These are phyloP conservation scores for Phytophthora hibernalis DNA, from an alignment of 352 stramenopile genomes.

Conservation along the genomic window DNA sequence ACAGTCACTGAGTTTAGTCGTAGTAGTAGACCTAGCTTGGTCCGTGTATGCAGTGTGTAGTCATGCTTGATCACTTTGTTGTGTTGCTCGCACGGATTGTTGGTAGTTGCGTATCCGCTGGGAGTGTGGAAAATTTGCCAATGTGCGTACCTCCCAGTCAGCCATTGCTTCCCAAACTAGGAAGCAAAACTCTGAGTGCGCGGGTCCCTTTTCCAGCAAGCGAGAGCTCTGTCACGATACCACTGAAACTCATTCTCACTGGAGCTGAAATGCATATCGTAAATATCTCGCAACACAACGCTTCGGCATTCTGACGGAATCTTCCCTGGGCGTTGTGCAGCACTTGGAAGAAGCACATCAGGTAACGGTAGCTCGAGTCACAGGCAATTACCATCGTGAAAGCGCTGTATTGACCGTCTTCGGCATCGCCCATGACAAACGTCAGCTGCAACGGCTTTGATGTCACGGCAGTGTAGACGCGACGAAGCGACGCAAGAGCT, in stretches of 20 bases:
- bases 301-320: background rate
- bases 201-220: background rate
- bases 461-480: background rate
- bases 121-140: background rate
- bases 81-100: background rate
- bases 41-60: background rate
- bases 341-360: no score
- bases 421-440: slow-evolving; percentile 1
- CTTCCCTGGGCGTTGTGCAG: background rate
- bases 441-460: background rate
- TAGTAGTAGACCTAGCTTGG: background rate
- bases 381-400: background rate
- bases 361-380: background rate
- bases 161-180: background rate
- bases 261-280: background rate
- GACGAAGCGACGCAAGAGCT: background rate
- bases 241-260: background rate
- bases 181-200: background rate
- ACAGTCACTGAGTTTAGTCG: background rate
- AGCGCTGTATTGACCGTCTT: background rate
- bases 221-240: background rate
- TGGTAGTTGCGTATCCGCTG: background rate
- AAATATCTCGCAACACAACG: background rate
- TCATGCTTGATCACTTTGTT: background rate
- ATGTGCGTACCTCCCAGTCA: background rate